A percentile compares a stretch with the other conserved stretches of the same genome.
Evolutionary conservation across 1,284 basidiomycete species (phyloP).

Genomic region (Afroboletus lepidellus): DNA sequence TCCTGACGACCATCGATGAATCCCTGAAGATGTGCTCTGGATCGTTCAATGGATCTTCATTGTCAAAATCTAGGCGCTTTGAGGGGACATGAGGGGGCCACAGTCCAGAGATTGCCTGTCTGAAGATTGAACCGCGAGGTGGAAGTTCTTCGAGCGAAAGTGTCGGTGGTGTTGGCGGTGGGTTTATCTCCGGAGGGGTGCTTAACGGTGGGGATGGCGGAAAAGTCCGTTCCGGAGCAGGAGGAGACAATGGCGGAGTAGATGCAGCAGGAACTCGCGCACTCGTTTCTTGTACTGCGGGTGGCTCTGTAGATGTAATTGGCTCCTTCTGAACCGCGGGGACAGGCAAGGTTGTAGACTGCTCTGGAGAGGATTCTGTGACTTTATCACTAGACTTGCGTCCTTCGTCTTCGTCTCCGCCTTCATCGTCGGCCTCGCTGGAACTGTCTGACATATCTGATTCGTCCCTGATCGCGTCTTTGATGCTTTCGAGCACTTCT

Average conservation of each 20-base stretch:
- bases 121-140: conserved; percentile 76
- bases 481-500: conserved; percentile 87
- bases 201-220: conserved; percentile 57
- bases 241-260: conserved; percentile 34
- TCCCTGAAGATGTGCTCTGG: conserved; percentile 94
- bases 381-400: conserved; percentile 29
- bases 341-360: conserved; percentile 32
- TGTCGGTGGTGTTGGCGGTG: conserved; percentile 50
- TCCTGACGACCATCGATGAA: conserved; percentile 92
- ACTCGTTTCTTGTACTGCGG: conserved; percentile 17
- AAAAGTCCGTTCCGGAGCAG: conserved; percentile 36
- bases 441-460: conserved; percentile 75
- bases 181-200: conserved; percentile 39
- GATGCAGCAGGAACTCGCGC: conserved; percentile 17
- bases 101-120: conserved; percentile 70
- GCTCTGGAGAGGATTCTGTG: conserved; percentile 38
- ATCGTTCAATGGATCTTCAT: conserved; percentile 66
- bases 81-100: conserved; percentile 62
- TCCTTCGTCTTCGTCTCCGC: conserved; percentile 67
- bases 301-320: conserved; percentile 8
- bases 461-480: conserved; percentile 90
- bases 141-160: conserved; percentile 55
- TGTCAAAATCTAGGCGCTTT: conserved; percentile 51
- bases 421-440: conserved; percentile 89
- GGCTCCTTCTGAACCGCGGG: conserved; percentile 13